Conservation (phyloP, 805 yeast species). For the Starmerella stigmatis region DNA sequence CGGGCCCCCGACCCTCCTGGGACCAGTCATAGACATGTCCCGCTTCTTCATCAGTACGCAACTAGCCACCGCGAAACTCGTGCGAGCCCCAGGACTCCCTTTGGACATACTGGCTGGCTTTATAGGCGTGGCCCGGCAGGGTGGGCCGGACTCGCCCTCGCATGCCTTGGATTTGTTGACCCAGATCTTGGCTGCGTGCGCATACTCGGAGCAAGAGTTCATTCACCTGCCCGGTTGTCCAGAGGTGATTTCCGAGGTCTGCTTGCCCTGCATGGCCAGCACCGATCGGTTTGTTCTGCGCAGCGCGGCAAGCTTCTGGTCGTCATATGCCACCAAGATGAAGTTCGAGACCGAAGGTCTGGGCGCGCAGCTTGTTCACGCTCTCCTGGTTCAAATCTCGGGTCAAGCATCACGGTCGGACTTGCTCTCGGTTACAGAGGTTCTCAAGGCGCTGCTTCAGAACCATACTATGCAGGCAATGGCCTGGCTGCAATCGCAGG, state of each 20-base stretch:
- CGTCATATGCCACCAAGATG: conserved; percentile 30
- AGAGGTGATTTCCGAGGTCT: conserved; percentile 29
- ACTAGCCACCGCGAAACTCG: conserved; percentile 4
- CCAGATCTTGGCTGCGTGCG: conserved; percentile 14
- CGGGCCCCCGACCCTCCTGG: conserved; percentile 23
- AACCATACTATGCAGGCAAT: conserved; percentile 17
- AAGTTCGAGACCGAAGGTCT: conserved; percentile 20
- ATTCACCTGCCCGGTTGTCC: conserved; percentile 13
- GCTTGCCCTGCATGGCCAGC: conserved; percentile 35
- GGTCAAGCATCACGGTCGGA: conserved; percentile 37
- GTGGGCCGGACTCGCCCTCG: conserved; percentile 1
- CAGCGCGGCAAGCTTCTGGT: conserved; percentile 49
- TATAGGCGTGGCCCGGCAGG: not conserved
- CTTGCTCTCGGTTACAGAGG: conserved; percentile 34
- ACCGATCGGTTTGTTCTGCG: conserved; percentile 49
- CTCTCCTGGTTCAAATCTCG: conserved; percentile 36
- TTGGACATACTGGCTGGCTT: not conserved
- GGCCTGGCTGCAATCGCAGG: conserved; percentile 12
- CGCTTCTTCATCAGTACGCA: conserved; percentile 24
- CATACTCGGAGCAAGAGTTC: not conserved
- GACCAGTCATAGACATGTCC: conserved; percentile 27
- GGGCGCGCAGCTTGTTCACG: conserved; percentile 27
- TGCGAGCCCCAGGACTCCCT: not conserved
- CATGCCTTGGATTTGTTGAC: conserved; percentile 21
- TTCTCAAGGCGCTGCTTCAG: conserved; percentile 33